Evolutionary conservation across 2,329 filamentous ascomycete genomes (phyloP), one percentile per base, ranked within the genome.

Genomic region (Fulvia fulva): DNA sequence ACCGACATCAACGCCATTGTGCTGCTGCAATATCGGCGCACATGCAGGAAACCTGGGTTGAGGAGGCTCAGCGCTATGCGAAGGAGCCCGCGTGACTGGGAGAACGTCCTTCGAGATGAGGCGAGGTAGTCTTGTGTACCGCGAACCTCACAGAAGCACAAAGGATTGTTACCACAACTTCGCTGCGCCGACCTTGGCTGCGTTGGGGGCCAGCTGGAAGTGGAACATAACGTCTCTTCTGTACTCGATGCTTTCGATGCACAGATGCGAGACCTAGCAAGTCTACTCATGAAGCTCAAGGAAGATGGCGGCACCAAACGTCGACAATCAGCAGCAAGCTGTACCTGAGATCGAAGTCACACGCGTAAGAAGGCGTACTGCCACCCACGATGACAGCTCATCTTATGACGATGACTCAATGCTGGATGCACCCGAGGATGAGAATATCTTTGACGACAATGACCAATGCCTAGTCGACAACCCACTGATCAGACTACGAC

Each of bases 391-490:
- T 30, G n/a, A 34, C 3, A 51, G 14, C 6, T 28, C 34, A 16
- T n/a, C 21, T 28, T n/a, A 16, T 32, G 32, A 41, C 25, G 32
- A 53, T 25, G 51, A 53, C 19, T 53, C 34, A 11, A 16, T 44
- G 19, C 37, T 53, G 9, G 51, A 43, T 14, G 19, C 32, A 32
- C 28, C 2, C 8, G 28, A 32, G 28, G 12, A 32, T 12, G 28
- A 32, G 28, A 32, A 32, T 32, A 49, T 59, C 23, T 64, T 63
- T 34, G 60, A 64, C 34, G 51, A 59, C 28, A 64, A 64, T 34
- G 56, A 63, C 12, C 46, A 60, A 51, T 55, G 63, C 30, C 56
- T 65, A 56, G 59, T 67, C 25, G 62, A 66, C 47, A 67, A 64
- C 26, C 65, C 65, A n/a, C 53, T 67, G 5, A 53, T 62, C 6